Evolutionary conservation across 2,329 filamentous ascomycete species (phyloP).

Genomic region (Basipetospora chlamydospora): DNA sequence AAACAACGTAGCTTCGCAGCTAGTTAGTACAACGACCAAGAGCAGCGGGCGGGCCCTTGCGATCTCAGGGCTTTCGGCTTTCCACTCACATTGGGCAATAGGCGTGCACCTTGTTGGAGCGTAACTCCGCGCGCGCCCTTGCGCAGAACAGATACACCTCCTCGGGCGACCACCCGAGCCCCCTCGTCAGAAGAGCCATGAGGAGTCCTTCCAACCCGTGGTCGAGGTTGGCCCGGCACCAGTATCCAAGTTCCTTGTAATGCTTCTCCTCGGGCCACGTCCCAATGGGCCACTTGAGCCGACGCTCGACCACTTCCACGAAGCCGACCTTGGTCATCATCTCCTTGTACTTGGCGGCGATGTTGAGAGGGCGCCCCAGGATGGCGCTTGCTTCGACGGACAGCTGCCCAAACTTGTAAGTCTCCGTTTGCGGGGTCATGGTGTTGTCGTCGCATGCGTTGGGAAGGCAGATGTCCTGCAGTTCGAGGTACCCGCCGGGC

Average conservation of each 20-base stretch:
- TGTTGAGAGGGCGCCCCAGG: slow-evolving; percentile 22
- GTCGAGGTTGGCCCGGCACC: slow-evolving; percentile 11
- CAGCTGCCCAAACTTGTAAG: background rate
- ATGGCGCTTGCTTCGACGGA: slow-evolving; percentile 22
- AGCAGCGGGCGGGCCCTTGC: background rate
- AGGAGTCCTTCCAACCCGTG: slow-evolving; percentile 15
- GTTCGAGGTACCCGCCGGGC: slow-evolving; percentile 13
- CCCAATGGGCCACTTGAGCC: background rate
- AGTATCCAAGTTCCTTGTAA: slow-evolving; percentile 26
- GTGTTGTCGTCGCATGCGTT: slow-evolving; percentile 9
- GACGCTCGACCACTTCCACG: background rate
- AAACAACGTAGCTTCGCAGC: slow-evolving; percentile 2
- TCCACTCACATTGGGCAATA: slow-evolving; percentile 15
- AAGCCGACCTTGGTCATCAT: slow-evolving; percentile 8
- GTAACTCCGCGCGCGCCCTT: slow-evolving; percentile 14
- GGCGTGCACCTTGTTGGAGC: slow-evolving; percentile 14
- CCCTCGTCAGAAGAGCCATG: slow-evolving; percentile 17
- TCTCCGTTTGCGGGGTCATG: slow-evolving; percentile 4
- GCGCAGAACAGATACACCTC: slow-evolving; percentile 15
- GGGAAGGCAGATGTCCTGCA: slow-evolving; percentile 10
- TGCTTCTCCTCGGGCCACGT: slow-evolving; percentile 19
- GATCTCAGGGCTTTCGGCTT: no score
- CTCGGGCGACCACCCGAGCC: slow-evolving; percentile 15
- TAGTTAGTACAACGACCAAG: no score
- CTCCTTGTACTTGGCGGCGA: slow-evolving; percentile 19